phyloP scores from a whole-genome alignment of 192 early-diverging fungal genomes.

The Cladochytrium replicatum region DNA sequence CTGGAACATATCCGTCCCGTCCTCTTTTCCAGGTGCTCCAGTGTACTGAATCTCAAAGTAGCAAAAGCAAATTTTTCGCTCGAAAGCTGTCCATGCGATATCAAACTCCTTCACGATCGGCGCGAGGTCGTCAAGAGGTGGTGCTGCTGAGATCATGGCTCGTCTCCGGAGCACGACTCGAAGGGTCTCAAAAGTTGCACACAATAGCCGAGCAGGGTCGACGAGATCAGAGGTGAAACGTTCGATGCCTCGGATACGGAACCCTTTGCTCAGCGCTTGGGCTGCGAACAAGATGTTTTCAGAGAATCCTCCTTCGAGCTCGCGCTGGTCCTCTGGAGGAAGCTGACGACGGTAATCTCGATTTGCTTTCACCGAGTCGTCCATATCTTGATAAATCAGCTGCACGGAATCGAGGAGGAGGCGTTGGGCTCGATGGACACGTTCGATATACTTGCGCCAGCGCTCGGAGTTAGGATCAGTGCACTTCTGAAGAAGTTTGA shows the following conservation, averaged over 20 bases:
- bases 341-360: constrained; percentile 47
- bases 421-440: constrained; percentile 47
- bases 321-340: constrained; percentile 57
- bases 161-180: constrained; percentile 36
- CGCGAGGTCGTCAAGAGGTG: constrained; percentile 34
- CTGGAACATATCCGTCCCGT: constrained; percentile 41
- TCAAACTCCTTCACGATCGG: constrained; percentile 55
- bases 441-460: constrained; percentile 26
- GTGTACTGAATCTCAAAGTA: constrained; percentile 51
- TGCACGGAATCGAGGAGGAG: constrained; percentile 44
- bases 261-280: constrained; percentile 53
- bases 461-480: constrained; percentile 5
- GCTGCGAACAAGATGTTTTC: constrained; percentile 65
- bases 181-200: constrained; percentile 43
- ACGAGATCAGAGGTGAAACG: constrained; percentile 37
- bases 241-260: constrained; percentile 61
- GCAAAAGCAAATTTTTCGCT: constrained; percentile 57
- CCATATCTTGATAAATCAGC: constrained; percentile 34
- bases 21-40: constrained; percentile 26
- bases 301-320: constrained; percentile 55
- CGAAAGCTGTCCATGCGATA: constrained; percentile 53
- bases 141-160: constrained; percentile 9
- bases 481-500: constrained; percentile 15
- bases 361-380: constrained; percentile 27
- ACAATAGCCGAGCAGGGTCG: constrained; percentile 41